Evolutionary conservation across 805 yeast genomes (phyloP).

Genomic region (Hanseniaspora lachancei): DNA sequence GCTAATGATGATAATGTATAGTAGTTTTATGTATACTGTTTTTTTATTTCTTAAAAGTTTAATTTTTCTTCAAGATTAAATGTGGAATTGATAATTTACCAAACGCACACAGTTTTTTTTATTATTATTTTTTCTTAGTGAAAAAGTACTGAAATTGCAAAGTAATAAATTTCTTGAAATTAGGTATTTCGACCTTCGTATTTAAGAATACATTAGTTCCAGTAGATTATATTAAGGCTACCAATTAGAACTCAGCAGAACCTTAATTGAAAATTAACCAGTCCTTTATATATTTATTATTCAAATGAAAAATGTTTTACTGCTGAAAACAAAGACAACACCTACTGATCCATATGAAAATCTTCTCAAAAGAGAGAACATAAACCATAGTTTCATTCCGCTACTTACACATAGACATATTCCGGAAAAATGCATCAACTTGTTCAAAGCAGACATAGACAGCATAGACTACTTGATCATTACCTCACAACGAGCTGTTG

Average conservation of each 20-base stretch:
- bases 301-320: constrained; percentile 28
- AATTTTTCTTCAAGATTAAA: neutral
- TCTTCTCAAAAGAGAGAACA: constrained; percentile 28
- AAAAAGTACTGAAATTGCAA: too few species aligned
- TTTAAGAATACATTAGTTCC: too few species aligned
- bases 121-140: too few species aligned
- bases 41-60: neutral
- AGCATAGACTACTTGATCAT: constrained; percentile 46
- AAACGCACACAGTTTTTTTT: too few species aligned
- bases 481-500: constrained; percentile 87
- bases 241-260: neutral
- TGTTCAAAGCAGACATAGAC: constrained; percentile 32
- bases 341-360: constrained; percentile 57
- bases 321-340: constrained; percentile 59
- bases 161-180: too few species aligned
- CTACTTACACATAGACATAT: constrained; percentile 52
- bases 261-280: neutral
- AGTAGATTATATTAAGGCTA: too few species aligned
- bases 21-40: neutral
- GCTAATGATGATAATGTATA: too few species aligned
- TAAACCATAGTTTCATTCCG: constrained; percentile 51
- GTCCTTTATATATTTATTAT: too few species aligned
- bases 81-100: too few species aligned
- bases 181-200: too few species aligned
- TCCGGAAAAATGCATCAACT: constrained; percentile 32